Percentiles rank a stretch among this genome's conserved stretches.
Evolutionary conservation across 768 basidiomycete genomes (phyloP).

Genomic region (Trametes villosa): DNA sequence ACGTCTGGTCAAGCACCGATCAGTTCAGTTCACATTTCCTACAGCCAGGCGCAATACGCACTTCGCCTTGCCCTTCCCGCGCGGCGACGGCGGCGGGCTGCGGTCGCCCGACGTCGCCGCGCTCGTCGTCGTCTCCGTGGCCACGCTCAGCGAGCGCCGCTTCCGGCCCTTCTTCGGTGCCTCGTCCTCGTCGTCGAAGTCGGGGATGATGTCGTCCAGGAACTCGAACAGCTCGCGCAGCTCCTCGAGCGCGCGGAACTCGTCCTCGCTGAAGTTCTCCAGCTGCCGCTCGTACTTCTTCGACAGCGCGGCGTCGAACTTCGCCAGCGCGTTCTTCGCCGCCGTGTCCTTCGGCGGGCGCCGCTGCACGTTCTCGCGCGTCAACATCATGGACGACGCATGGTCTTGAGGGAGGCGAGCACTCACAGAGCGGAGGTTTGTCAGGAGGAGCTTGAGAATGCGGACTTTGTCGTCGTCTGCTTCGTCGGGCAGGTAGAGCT

Average conservation of each 20-base stretch:
- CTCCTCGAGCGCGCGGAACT: constrained; percentile 65
- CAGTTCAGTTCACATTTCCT: too few relatives aligned
- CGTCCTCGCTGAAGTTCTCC: constrained; percentile 72
- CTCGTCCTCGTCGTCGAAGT: constrained; percentile 59
- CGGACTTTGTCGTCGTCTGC: constrained; percentile 73
- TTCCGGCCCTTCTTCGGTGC: constrained; percentile 48
- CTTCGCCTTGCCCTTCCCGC: constrained; percentile 33
- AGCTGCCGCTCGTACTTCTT: constrained; percentile 78
- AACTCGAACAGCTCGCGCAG: constrained; percentile 70
- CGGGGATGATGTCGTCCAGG: constrained; percentile 70
- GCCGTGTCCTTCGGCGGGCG: constrained; percentile 61
- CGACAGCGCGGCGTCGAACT: constrained; percentile 65
- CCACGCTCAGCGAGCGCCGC: constrained; percentile 66
- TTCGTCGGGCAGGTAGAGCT: constrained; percentile 67
- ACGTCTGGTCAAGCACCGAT: too few relatives aligned
- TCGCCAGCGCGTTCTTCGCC: constrained; percentile 69
- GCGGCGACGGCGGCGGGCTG: constrained; percentile 18
- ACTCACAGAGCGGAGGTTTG: constrained; percentile 60
- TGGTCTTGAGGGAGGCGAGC: not conserved
- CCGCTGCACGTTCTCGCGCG: constrained; percentile 43
- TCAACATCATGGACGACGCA: too few relatives aligned
- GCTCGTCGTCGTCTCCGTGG: constrained; percentile 46
- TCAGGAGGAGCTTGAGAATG: constrained; percentile 62
- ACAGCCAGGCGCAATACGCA: too few relatives aligned
- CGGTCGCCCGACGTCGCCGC: constrained; percentile 35